Percentiles rank a stretch among this genome's conserved stretches.
Conservation (phyloP, 768 basidiomycete genomes). For the Pleurotus platypus region DNA sequence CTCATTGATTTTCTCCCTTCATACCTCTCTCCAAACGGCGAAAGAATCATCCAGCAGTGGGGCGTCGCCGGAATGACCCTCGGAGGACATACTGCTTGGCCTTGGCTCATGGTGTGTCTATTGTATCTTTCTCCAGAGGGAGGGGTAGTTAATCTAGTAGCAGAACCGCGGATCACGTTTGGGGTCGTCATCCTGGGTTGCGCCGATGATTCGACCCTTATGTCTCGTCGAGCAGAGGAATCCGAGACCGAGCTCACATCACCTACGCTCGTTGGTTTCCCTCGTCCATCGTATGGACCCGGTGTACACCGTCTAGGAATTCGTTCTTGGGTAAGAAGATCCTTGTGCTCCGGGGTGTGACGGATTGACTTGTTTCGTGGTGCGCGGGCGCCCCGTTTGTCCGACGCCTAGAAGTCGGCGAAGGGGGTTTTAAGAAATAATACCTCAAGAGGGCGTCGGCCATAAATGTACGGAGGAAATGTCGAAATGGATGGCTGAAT, state of each 20-base stretch:
- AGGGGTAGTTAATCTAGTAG: not conserved
- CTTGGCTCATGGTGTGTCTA: constrained; percentile 38
- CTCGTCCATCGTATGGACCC: constrained; percentile 49
- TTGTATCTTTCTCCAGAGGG: not conserved
- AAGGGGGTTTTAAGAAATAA: constrained; percentile 50
- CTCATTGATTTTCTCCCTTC: constrained; percentile 77
- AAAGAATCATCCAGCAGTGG: constrained; percentile 63
- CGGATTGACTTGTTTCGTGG: constrained; percentile 69
- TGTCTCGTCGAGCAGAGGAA: constrained; percentile 49
- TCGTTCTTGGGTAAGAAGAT: constrained; percentile 73
- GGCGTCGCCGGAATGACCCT: constrained; percentile 74
- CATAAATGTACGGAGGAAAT: constrained; percentile 64
- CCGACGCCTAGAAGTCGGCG: constrained; percentile 48
- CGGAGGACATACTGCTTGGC: constrained; percentile 85
- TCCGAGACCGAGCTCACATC: constrained; percentile 39
- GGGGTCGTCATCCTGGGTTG: constrained; percentile 64
- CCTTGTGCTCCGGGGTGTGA: constrained; percentile 64
- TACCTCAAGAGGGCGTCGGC: constrained; percentile 52
- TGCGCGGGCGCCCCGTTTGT: constrained; percentile 52
- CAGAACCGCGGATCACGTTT: constrained; percentile 42
- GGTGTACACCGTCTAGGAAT: constrained; percentile 40
- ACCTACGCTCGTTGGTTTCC: constrained; percentile 47
- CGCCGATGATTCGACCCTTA: constrained; percentile 60
- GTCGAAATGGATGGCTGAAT: constrained; percentile 41
- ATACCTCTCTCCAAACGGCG: constrained; percentile 67